Base-by-base conservation (phyloP, 179 eudicot species). In the Silene vulgaris region DNA sequence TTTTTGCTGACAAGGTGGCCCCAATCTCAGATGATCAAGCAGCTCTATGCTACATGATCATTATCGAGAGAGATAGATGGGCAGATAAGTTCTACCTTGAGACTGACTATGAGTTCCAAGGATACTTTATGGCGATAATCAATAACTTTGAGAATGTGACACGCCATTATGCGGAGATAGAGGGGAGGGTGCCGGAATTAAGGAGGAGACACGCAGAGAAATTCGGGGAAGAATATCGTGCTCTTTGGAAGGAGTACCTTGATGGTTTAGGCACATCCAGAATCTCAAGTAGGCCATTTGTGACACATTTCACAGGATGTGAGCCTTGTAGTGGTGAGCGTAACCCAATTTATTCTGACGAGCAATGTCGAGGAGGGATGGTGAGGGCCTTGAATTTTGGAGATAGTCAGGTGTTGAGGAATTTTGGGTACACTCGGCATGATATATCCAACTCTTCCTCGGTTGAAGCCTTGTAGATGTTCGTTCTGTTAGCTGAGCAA, bases 281-380 rank as follows among this genome's bases (percentile, higher is more conserved):
- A 72, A 29, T 1, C 26, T 72, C 0, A 83, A 85, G 76, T 28
- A 74, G 90, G 30, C 87, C 88, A 0, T 82, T 81, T 74, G 76
- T 87, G 11, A 87, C 90, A 32, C 90, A 87, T 74, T 87, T 87
- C n/a, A 80, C 93, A 1, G 97, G 97, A 26, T 92, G 97, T 73
- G 90, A 89, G 75, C 96, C 90, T 8, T 92, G 97, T 26, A 89
- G 84, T 21, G 97, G 97, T n/a, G 71, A 67, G 0, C 89, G 85
- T 19, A 90, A 88, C 17, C 81, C 79, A 68, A 19, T 17, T 29
- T 91, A 89, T 61, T 2, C 74, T 3, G 79, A 78, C 2, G 85
- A 85, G 8, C 35, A 76, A 0, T 89, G 97, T 35, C 66, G 72
- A 75, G 80, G 75, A 1, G 96, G 88, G 20, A 82, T 86, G 89